Evolutionary conservation across 2,329 filamentous ascomycete species (phyloP), one percentile per base, ranked within the genome.

Genomic region (Diplocarpon mali): DNA sequence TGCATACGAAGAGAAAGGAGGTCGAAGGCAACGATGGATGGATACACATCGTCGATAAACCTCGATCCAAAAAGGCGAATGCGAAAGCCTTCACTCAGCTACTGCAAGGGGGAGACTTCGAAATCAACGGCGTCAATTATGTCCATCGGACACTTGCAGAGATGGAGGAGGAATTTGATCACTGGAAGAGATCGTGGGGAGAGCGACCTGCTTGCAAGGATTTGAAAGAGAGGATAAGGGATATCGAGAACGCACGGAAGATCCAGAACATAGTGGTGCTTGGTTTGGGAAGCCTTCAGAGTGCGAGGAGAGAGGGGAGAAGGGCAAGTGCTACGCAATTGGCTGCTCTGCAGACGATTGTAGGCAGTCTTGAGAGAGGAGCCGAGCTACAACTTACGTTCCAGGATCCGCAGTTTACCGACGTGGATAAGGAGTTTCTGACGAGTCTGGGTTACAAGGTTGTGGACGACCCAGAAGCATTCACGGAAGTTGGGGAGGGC

Each of bases 371-470:
- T 2, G 47, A 52, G 53, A 46, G 20, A 40, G 32, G 41, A 12
- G 5, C 15, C 11, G 27, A 43, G 7, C 9, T 52, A 13, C 29
- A 42, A 20, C 35, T 54, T 6, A 28, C 55, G 15, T 47, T 58
- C 15, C 61, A 63, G 45, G 61, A 63, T 31, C 61, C 61, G 1
- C 56, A 55, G 20, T 62, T 59, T 40, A 58, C 57, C 1, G 40
- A 51, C n/a, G 40, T 55, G 5, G 61, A 62, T 35, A 55, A 52
- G n/a, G 46, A 56, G 17, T 62, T 61, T 17, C 43, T 63, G 3
- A 34, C 27, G 1, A 48, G 42, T 8, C 48, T 60, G 8, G 56
- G 53, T 6, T 58, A 56, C 24, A 48, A 35, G 8, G 51, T 61
- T 1, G 48, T 59, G 4, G 47, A 59, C 9, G 53, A 58, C 32